Percentiles rank a stretch among this genome's conserved stretches.
Evolutionary conservation across 1,139 yeast species (phyloP).

Genomic region (Kodamaea plutei): DNA sequence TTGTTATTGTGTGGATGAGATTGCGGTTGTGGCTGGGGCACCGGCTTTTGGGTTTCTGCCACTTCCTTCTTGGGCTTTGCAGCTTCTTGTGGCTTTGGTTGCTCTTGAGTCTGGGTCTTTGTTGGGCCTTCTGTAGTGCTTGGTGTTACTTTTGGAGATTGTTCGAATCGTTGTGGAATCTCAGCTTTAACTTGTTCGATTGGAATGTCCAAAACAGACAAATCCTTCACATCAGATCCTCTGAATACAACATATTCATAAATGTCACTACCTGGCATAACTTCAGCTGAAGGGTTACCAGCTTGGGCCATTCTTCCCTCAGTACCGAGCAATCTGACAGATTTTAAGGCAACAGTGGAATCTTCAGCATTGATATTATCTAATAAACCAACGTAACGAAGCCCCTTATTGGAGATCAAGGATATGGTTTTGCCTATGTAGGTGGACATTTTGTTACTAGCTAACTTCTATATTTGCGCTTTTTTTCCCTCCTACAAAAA

Average conservation of each 20-base stretch:
- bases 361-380: conserved; percentile 87
- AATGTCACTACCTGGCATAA: conserved; percentile 67
- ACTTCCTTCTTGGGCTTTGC: conserved; percentile 1
- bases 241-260: conserved; percentile 82
- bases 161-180: conserved; percentile 10
- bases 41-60: conserved; percentile 6
- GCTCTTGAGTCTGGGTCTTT: conserved; percentile 13
- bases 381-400: conserved; percentile 82
- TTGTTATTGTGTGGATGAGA: conserved; percentile 12
- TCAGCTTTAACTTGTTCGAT: conserved; percentile 50
- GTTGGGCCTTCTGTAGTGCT: conserved; percentile 19
- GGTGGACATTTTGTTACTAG: conserved; percentile 66
- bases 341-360: conserved; percentile 81
- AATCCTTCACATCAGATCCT: conserved; percentile 90
- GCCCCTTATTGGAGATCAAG: conserved; percentile 81
- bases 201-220: conserved; percentile 73
- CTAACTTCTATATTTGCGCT: no score
- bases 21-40: conserved; percentile 14
- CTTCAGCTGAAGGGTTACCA: conserved; percentile 67
- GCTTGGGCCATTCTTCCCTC: conserved; percentile 71
- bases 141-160: conserved; percentile 1
- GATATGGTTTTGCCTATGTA: conserved; percentile 92
- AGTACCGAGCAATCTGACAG: conserved; percentile 86
- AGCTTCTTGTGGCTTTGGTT: background rate
- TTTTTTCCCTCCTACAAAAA: no score